Percentiles rank a stretch among this genome's conserved stretches.
Conservation (phyloP, 768 basidiomycete species). For the Podaxis rugospora region DNA sequence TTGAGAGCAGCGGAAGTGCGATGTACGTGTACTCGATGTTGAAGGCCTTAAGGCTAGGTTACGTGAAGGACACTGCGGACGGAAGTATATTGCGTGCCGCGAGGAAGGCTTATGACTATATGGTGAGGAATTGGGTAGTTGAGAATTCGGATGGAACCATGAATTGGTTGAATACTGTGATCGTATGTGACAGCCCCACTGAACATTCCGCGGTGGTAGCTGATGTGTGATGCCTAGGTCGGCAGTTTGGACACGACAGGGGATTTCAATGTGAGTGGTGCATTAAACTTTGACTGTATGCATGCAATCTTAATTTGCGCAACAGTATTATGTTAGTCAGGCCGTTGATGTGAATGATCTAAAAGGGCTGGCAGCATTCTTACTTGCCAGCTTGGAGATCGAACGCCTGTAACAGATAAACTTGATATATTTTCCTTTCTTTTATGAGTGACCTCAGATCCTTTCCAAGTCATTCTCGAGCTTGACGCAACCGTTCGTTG, state of each 20-base stretch:
- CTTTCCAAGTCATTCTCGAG: background rate
- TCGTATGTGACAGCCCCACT: conserved; percentile 23
- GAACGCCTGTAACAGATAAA: conserved; percentile 19
- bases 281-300: background rate
- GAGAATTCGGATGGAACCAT: conserved; percentile 39
- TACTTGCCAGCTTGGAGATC: conserved; percentile 42
- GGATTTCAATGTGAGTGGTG: conserved; percentile 29
- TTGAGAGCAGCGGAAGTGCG: conserved; percentile 41
- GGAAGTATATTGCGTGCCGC: conserved; percentile 33
- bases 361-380: conserved; percentile 41
- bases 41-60: conserved; percentile 39
- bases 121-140: conserved; percentile 34
- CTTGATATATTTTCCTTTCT: background rate
- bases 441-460: background rate
- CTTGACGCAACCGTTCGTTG: background rate
- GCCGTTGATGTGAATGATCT: conserved; percentile 37
- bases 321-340: conserved; percentile 40
- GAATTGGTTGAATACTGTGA: conserved; percentile 41
- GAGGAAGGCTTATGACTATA: conserved; percentile 39
- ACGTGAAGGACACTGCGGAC: conserved; percentile 29
- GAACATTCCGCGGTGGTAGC: background rate
- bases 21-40: conserved; percentile 46
- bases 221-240: conserved; percentile 23
- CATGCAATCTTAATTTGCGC: background rate
- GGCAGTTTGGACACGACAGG: conserved; percentile 35